Evolutionary conservation across 495 filamentous ascomycete species (phyloP).

Genomic region (Symbiotaphrina buchneri): DNA sequence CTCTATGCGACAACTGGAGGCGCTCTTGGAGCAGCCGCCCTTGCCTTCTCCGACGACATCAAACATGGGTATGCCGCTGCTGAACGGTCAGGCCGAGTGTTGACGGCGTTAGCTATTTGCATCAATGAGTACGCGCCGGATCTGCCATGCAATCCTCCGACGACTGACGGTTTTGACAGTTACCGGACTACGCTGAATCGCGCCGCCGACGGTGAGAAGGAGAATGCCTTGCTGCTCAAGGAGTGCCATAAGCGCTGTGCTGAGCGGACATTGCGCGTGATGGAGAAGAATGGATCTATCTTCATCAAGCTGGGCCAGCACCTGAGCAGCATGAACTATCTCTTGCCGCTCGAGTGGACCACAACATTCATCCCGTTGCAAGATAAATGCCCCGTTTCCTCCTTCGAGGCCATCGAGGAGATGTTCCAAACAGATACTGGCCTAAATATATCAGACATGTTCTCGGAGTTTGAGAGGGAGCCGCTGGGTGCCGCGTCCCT

Average conservation of each 20-base stretch:
- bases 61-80: constrained; percentile 52
- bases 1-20: constrained; percentile 28
- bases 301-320: constrained; percentile 98
- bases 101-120: constrained; percentile 47
- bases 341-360: constrained; percentile 87
- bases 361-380: constrained; percentile 90
- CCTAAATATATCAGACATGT: constrained; percentile 53
- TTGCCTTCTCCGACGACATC: constrained; percentile 47
- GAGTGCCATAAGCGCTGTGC: constrained; percentile 89
- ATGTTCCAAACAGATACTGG: constrained; percentile 80
- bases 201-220: constrained; percentile 30
- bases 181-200: constrained; percentile 64
- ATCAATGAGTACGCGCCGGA: constrained; percentile 61
- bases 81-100: constrained; percentile 62
- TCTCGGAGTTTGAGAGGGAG: constrained; percentile 52
- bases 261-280: constrained; percentile 56
- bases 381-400: constrained; percentile 86
- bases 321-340: constrained; percentile 88
- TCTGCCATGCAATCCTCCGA: neutral
- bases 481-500: constrained; percentile 88
- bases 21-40: constrained; percentile 26
- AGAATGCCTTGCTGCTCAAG: constrained; percentile 42
- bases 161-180: constrained; percentile 18
- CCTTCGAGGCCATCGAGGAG: constrained; percentile 62
- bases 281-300: constrained; percentile 91